These are phyloP conservation scores for Dianthus caryophyllus DNA, from an alignment of 148 eudicot genomes.

Conservation along the genomic window DNA sequence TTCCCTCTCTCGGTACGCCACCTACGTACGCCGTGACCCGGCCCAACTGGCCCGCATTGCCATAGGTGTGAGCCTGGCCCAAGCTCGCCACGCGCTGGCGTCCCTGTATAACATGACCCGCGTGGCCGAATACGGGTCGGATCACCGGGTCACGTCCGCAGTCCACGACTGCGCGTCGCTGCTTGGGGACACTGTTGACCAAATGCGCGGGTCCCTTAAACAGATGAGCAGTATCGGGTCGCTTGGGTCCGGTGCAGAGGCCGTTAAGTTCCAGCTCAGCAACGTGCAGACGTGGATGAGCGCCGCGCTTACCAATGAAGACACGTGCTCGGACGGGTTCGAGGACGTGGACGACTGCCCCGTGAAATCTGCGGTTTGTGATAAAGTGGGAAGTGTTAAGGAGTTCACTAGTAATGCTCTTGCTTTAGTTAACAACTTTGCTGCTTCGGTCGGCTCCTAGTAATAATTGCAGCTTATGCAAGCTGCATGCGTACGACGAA, in stretches of 20 bases:
- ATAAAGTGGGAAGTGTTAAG: conserved; percentile 35
- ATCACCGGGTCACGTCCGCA: conserved; percentile 49
- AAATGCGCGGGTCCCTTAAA: conserved; percentile 48
- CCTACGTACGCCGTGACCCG: conserved; percentile 42
- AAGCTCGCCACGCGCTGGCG: conserved; percentile 23
- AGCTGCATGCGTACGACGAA: no score
- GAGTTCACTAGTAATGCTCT: conserved; percentile 81
- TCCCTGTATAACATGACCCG: conserved; percentile 43
- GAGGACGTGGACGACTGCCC: conserved; percentile 38
- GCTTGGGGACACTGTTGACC: conserved; percentile 49
- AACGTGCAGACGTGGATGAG: conserved; percentile 97
- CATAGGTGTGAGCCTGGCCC: conserved; percentile 49
- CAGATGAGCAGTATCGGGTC: conserved; percentile 40
- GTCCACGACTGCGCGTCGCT: conserved; percentile 55
- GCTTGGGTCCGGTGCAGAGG: conserved; percentile 25
- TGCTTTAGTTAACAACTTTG: conserved; percentile 61
- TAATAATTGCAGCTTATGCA: no score
- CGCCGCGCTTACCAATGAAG: conserved; percentile 75
- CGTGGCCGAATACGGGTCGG: conserved; percentile 32
- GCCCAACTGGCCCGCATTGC: conserved; percentile 60
- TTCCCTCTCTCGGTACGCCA: conserved; percentile 62
- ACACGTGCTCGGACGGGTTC: conserved; percentile 75
- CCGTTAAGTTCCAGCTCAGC: conserved; percentile 55
- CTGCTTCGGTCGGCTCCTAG: conserved; percentile 19
- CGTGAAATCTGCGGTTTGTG: conserved; percentile 43